Percentiles rank a stretch among this genome's conserved stretches.
Evolutionary conservation across 1,284 basidiomycete species (phyloP).

Genomic region (Exobasidium cylindrosporum): DNA sequence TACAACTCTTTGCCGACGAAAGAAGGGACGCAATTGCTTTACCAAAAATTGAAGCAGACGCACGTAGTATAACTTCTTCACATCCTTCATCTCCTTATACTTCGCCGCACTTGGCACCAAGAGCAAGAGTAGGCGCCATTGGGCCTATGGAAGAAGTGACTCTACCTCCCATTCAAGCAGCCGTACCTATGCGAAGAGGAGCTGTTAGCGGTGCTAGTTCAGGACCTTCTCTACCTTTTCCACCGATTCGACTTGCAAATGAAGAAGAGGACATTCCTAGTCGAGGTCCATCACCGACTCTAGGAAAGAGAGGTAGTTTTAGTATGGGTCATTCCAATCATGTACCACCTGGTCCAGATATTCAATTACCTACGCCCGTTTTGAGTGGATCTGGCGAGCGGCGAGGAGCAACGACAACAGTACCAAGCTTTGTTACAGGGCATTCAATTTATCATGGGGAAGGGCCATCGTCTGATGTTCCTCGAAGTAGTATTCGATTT

Average conservation of each 20-base stretch:
- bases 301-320: slow-evolving; percentile 6
- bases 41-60: background rate
- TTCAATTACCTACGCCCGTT: background rate
- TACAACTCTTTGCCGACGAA: background rate
- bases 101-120: slow-evolving; percentile 6
- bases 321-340: slow-evolving; percentile 10
- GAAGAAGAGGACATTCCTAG: slow-evolving; percentile 4
- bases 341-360: slow-evolving; percentile 4
- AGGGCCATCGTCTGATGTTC: background rate
- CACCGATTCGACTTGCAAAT: background rate
- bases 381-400: slow-evolving; percentile 1
- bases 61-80: background rate
- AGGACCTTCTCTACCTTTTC: slow-evolving; percentile 11
- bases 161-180: slow-evolving; percentile 3
- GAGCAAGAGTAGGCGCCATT: slow-evolving; percentile 7
- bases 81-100: slow-evolving; percentile 1
- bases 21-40: background rate
- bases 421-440: background rate
- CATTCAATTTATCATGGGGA: background rate
- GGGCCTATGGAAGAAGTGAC: slow-evolving; percentile 1
- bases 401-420: background rate
- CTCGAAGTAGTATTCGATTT: background rate
- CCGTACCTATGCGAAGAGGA: slow-evolving; percentile 8
- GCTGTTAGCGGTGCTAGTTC: slow-evolving; percentile 10
- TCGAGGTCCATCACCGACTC: slow-evolving; percentile 7